Evolutionary conservation across 345 rosid genomes (phyloP).

Genomic region (Camelina hispida): DNA sequence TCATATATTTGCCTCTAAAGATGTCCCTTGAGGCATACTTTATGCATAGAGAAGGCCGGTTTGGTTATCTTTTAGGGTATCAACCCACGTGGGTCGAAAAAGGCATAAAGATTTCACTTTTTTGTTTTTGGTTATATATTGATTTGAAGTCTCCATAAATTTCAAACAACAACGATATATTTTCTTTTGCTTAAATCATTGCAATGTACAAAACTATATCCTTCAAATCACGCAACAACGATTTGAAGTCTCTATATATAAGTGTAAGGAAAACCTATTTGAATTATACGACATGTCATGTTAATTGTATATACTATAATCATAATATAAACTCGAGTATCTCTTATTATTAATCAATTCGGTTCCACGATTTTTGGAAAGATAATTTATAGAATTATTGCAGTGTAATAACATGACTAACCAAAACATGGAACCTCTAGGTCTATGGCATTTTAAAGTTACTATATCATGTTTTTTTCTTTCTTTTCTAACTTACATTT

Average conservation of each 20-base stretch:
- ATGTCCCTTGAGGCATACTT: slow-evolving; percentile 45
- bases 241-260: no score
- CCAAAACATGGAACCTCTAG: background rate
- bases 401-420: background rate
- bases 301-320: background rate
- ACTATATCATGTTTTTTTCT: no score
- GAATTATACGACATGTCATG: slow-evolving; percentile 9
- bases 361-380: background rate
- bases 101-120: slow-evolving; percentile 14
- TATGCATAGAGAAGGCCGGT: slow-evolving; percentile 28
- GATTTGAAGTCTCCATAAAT: slow-evolving; percentile 12
- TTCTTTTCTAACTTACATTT: no score
- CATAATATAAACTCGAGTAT: background rate
- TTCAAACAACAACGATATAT: slow-evolving; percentile 9
- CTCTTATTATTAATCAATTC: background rate
- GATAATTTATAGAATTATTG: background rate
- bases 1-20: slow-evolving; percentile 37
- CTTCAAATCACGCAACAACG: background rate
- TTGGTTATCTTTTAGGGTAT: slow-evolving; percentile 42
- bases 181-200: slow-evolving; percentile 35
- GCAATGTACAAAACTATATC: slow-evolving; percentile 9
- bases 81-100: slow-evolving; percentile 45
- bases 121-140: slow-evolving; percentile 25
- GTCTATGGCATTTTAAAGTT: no score
- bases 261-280: background rate